Evolutionary conservation across 2,329 filamentous ascomycete species (phyloP), one percentile per base, ranked within the genome.

Genomic region (Escovopsis sp.): DNA sequence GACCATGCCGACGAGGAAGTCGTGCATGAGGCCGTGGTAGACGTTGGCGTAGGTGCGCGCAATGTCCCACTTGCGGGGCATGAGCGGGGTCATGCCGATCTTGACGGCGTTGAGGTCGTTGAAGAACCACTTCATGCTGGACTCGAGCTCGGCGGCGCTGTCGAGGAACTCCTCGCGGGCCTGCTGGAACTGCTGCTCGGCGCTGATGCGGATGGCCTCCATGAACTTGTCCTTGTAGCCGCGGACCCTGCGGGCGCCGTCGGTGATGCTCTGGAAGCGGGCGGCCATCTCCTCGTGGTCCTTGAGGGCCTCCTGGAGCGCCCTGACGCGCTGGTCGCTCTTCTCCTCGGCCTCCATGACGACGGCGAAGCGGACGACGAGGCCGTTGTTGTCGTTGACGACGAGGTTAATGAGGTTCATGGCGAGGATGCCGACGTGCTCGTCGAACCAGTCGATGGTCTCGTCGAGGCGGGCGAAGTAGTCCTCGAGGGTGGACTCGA

Each of bases 181-280:
- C 45, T 76, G 70, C 11, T 78, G 76, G 52, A 95, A 86, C 54
- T 89, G 82, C 36, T 72, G 74, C 54, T 83, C 72, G 7, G 81
- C 84, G 47, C 77, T 79, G 44, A 79, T 68, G 52, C 79, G 74
- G 55, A 95, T 86, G 33, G 83, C 80, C 53, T 84, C 72, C 33
- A 94, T 62, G 58, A 96, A 95, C 58, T 94, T 94, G 52, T 94
- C 84, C 66, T 96, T 98, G 67, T 98, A 98, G 3, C 89, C 91
- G 48, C 89, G 80, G 41, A 93, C 78, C 49, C 87, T 84, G 61
- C 93, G 93, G 16, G 89, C 86, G 1, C 89, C 89, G 49, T 89
- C 83, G 9, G 88, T 89, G 62, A 98, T 94, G 51, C 86, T 89
- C 64, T 94, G 88, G 67, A 98, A 94, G 40, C 89, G 76, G 37